Base-by-base conservation (phyloP, 495 filamentous ascomycete species). In the Lasiosphaeria hispida region DNA sequence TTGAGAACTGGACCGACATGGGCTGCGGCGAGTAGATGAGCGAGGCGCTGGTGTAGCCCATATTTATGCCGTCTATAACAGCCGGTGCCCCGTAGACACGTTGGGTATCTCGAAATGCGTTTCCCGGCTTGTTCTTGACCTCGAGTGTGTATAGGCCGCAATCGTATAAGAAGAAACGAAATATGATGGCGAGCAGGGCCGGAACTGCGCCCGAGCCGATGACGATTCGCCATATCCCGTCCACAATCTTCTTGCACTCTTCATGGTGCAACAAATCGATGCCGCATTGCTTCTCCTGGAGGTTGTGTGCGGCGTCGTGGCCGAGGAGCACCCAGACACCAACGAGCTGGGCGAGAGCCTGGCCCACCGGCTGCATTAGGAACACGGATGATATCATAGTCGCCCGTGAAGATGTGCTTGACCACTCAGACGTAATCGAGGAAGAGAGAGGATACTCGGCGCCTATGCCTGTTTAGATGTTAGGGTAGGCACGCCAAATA, bases 331-430 rank as follows among this genome's bases (percentile, higher is more conserved):
- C 82, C 60, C 86, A 83, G 41, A 91, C 70, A 8, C 86, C 83
- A 38, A 90, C 74, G 6, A 91, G 75, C 10, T 87, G 85, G 39
- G 87, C 88, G 2, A 77, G 76, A 39, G 90, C 80, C 61, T 90
- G 76, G 51, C 89, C 88, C 50, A 91, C 76, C 40, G 87, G 87
- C 63, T 91, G 89, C 84, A 90, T 91, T 53, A 88, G 80, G 62
- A 92, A 91, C 39, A 92, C 88, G 15, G 84, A 77, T 14, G 80
- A 84, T 79, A 92, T 85, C 88, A 91, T 91, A 37, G 85, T 85
- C 40, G 88, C 87, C 48, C 88, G 74, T 72, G 85, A 87, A 58
- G 87, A 87, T 23, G 87, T 90, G 15, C 84, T 90, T 10, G 79
- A 78, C 74, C 76, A 87, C 77, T 90, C 87, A 1, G 87, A 84